Evolutionary conservation across 2,329 filamentous ascomycete genomes (phyloP).

Genomic region (Diaporthe citriasiana): DNA sequence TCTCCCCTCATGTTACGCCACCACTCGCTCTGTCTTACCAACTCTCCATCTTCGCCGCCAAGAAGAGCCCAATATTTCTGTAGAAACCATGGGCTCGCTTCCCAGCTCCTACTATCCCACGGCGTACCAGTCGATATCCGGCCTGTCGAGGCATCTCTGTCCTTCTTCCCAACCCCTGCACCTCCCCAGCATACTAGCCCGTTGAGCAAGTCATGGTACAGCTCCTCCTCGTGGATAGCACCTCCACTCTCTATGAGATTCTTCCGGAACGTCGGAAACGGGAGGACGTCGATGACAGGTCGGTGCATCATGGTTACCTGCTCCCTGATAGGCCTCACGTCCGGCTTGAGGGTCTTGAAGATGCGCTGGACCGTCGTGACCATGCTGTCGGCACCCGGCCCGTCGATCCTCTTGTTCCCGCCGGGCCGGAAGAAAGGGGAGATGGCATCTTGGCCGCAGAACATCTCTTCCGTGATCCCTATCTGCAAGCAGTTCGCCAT

Average conservation of each 20-base stretch:
- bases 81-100: constrained; percentile 42
- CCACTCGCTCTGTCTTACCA: constrained; percentile 43
- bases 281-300: constrained; percentile 47
- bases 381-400: constrained; percentile 29
- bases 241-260: constrained; percentile 44
- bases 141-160: constrained; percentile 39
- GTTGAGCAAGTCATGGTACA: constrained; percentile 46
- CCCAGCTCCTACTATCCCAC: constrained; percentile 46
- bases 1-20: constrained; percentile 41
- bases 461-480: constrained; percentile 45
- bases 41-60: constrained; percentile 43
- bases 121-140: constrained; percentile 45
- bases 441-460: constrained; percentile 47
- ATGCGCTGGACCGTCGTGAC: constrained; percentile 45
- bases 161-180: constrained; percentile 39
- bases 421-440: constrained; percentile 49
- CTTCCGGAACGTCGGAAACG: constrained; percentile 47
- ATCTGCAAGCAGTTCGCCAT: constrained; percentile 44
- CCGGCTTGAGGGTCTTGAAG: constrained; percentile 46
- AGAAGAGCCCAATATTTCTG: constrained; percentile 42
- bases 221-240: constrained; percentile 44
- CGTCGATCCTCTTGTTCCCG: not conserved
- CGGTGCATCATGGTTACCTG: constrained; percentile 46
- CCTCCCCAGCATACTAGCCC: constrained; percentile 49
- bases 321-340: constrained; percentile 46